phyloP scores from a whole-genome alignment of 495 filamentous ascomycete genomes.

The Trichocladium antarcticum region DNA sequence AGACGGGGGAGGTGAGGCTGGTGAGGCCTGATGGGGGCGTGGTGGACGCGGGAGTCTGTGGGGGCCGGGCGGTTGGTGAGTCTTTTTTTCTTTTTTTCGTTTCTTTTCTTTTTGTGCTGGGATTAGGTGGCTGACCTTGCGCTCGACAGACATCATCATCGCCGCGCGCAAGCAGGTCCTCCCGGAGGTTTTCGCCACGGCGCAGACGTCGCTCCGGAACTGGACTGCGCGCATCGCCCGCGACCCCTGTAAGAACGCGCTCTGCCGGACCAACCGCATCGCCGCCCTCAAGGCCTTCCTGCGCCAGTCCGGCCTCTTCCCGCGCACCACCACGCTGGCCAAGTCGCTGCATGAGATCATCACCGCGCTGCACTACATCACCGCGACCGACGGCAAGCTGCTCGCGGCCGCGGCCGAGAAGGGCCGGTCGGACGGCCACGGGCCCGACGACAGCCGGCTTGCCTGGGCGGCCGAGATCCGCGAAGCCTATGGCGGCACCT shows the following conservation, averaged over 20 bases:
- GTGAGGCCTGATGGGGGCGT: conserved; percentile 2
- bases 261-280: conserved; percentile 1
- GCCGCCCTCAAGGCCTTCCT: conserved; percentile 1
- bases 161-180: neutral
- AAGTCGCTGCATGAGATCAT: conserved; percentile 1
- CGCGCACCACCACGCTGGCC: neutral
- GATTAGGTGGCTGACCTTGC: neutral
- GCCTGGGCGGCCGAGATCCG: neutral
- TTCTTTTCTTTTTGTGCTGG: neutral
- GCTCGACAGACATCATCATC: conserved; percentile 2
- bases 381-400: neutral
- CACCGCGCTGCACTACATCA: neutral
- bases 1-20: neutral
- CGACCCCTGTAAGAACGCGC: neutral
- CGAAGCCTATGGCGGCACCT: neutral
- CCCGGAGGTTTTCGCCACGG: neutral
- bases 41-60: neutral
- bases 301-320: neutral
- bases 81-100: too few relatives aligned
- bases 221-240: conserved; percentile 2
- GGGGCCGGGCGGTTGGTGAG: neutral
- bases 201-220: neutral
- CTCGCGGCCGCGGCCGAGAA: neutral
- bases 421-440: neutral
- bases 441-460: neutral